These are phyloP conservation scores for Thymus mandschuricus DNA, from an alignment of 257 asterid genomes.

Conservation along the genomic window DNA sequence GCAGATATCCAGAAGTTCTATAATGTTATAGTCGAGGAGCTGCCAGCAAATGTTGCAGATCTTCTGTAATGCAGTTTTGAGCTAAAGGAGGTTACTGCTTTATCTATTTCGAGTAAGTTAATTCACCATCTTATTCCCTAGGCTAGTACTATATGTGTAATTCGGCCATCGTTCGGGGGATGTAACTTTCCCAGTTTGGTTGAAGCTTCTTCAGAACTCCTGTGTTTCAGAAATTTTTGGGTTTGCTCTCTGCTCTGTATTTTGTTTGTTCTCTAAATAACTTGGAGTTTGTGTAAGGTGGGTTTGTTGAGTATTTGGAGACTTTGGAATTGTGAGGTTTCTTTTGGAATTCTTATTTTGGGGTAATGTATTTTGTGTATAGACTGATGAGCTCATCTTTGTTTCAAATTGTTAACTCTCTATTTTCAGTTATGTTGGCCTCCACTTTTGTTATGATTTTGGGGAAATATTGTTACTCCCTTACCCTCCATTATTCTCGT, in stretches of 20 bases:
- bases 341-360: background rate
- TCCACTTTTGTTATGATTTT: background rate
- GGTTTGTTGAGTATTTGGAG: background rate
- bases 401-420: background rate
- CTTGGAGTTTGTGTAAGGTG: slow-evolving; percentile 5
- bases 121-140: slow-evolving; percentile 32
- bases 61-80: slow-evolving; percentile 56
- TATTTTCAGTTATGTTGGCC: background rate
- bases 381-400: background rate
- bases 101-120: slow-evolving; percentile 38
- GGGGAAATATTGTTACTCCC: too few species aligned
- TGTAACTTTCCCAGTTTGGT: background rate
- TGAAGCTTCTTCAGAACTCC: background rate
- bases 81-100: slow-evolving; percentile 29
- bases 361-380: background rate
- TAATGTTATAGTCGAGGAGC: slow-evolving; percentile 72
- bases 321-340: background rate
- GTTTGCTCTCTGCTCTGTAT: slow-evolving; percentile 5
- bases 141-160: slow-evolving; percentile 25
- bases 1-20: slow-evolving; percentile 75
- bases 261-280: background rate
- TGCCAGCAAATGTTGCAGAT: slow-evolving; percentile 87
- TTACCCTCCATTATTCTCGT: too few species aligned
- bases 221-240: slow-evolving; percentile 1
- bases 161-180: background rate